Percentiles rank a stretch among this genome's conserved stretches.
Conservation (phyloP, 306 rosid species). For the Quercus agrifolia region DNA sequence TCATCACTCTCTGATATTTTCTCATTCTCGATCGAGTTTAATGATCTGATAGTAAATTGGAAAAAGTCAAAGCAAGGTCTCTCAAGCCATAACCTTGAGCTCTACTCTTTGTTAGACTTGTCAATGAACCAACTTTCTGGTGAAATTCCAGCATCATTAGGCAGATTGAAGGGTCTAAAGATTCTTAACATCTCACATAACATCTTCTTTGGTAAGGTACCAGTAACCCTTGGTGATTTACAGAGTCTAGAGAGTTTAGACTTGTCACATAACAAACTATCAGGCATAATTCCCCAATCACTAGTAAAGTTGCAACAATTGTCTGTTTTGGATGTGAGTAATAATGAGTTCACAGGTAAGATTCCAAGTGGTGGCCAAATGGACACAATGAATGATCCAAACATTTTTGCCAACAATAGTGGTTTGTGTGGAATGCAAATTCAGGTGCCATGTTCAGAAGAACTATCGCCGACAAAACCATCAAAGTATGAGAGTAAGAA, state of each 20-base stretch:
- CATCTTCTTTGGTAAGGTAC: conserved; percentile 22
- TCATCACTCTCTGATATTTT: background rate
- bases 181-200: conserved; percentile 29
- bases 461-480: background rate
- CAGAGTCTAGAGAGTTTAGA: conserved; percentile 28
- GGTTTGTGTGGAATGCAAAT: conserved; percentile 32
- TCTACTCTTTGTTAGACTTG: conserved; percentile 28
- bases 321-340: conserved; percentile 17
- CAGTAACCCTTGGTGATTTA: conserved; percentile 26
- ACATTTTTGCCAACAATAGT: conserved; percentile 27
- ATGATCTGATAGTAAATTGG: conserved; percentile 27
- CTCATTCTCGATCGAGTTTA: background rate
- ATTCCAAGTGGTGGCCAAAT: conserved; percentile 27
- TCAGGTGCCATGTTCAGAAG: conserved; percentile 11
- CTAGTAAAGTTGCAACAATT: conserved; percentile 4
- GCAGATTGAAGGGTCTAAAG: conserved; percentile 19
- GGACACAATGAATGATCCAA: conserved; percentile 22
- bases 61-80: conserved; percentile 19
- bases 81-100: conserved; percentile 9
- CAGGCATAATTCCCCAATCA: conserved; percentile 23
- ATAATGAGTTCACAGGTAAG: conserved; percentile 20
- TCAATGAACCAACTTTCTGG: conserved; percentile 19
- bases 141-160: conserved; percentile 19
- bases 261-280: conserved; percentile 26
- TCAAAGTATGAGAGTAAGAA: background rate